phyloP scores from a whole-genome alignment of 164 flowering plant genomes.

The Kingdonia uniflora region DNA sequence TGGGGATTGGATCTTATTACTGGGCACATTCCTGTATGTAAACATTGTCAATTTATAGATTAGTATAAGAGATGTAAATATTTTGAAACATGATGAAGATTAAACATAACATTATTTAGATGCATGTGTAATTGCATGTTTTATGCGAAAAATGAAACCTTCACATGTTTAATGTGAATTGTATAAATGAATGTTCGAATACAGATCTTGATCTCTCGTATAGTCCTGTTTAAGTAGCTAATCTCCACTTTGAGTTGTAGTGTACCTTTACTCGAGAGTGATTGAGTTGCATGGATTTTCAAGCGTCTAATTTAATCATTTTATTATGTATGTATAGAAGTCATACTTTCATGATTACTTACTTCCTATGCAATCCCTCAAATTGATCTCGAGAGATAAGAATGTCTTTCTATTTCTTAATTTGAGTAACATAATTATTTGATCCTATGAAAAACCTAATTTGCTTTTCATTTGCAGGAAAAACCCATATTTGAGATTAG shows the following conservation, averaged over 20 bases:
- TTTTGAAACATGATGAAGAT: too few relatives aligned
- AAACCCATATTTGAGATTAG: conserved; percentile 20
- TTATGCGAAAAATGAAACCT: too few relatives aligned
- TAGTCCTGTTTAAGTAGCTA: not conserved
- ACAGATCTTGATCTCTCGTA: not conserved
- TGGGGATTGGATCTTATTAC: not conserved
- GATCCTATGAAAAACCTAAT: conserved; percentile 1
- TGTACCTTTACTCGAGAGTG: not conserved
- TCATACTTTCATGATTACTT: conserved; percentile 22
- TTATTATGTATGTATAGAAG: conserved; percentile 26
- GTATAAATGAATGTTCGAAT: not conserved
- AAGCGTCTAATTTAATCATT: conserved; percentile 11
- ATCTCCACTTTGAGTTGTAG: not conserved
- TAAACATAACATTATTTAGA: too few relatives aligned
- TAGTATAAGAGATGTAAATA: not conserved
- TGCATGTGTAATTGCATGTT: too few relatives aligned
- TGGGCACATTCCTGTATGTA: not conserved
- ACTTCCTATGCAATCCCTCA: conserved; percentile 21
- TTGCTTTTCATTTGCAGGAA: conserved; percentile 24
- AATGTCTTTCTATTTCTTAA: conserved; percentile 11
- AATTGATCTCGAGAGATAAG: conserved; percentile 31
- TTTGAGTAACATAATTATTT: conserved; percentile 2
- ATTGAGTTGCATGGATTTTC: not conserved
- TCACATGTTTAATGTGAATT: too few relatives aligned
- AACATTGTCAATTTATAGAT: too few relatives aligned